Evolutionary conservation across 495 filamentous ascomycete genomes (phyloP), one percentile per base, ranked within the genome.

Genomic region (Trypethelium eluteriae): DNA sequence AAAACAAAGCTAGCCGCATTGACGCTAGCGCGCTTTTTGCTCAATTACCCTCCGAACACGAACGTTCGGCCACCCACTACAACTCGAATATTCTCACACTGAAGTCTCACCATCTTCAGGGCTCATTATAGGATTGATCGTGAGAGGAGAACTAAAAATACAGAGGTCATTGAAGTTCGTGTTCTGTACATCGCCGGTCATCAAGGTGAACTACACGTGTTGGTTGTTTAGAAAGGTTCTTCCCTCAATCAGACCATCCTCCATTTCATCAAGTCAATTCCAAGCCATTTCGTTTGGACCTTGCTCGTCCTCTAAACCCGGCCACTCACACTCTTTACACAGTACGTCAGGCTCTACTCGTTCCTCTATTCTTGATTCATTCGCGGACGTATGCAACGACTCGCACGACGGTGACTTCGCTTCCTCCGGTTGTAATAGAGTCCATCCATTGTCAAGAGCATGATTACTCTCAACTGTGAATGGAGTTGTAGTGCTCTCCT

Each of bases 391-490:
- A 56, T 18, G 14, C 7, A 16, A 36, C 3, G 39, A 49, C 11
- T 63, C 35, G 35, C 35, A 63, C 41, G 62, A 41, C 5, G 39
- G 25, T 56, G 63, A 25, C 34, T 32, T 53, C 44, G 49, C 39
- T 18, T 39, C 46, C 35, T 65, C 63, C 32, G 53, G 3, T 36
- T 59, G 53, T 14, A 65, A 36, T 12, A 65, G 11, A 56, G 63
- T 65, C 46, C 63, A 65, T 39, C 14, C 41, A 41, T 35, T 41
- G 9, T 63, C 62, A 34, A 41, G 38, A 6, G 7, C 38, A 11
- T 14, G 5, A 9, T 41, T 47, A n/a, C 9, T 11, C 25, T 59
- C 53, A 36, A 14, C 32, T 34, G 11, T 32, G 6, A 1, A 14
- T 3, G 32, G 14, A 18, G 7, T 14, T 35, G 25, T 59, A 9